phyloP scores from a whole-genome alignment of 192 early-diverging fungal species.

The Coemansia brasiliensis region DNA sequence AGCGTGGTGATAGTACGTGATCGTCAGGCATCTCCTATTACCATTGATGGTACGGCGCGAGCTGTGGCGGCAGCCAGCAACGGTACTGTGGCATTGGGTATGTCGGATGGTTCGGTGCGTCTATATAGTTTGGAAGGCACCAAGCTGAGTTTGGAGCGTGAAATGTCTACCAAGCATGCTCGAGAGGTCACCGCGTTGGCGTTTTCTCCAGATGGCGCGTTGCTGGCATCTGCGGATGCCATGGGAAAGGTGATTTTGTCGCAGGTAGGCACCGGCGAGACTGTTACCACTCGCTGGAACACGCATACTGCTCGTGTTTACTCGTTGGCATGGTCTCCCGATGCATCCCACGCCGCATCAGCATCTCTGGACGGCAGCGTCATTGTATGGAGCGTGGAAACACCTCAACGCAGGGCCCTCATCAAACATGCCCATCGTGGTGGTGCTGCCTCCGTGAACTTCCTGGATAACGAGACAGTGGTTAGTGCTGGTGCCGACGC shows the following conservation, averaged over 20 bases:
- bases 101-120: conserved; percentile 65
- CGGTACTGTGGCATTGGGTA: conserved; percentile 38
- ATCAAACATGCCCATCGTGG: conserved; percentile 85
- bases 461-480: conserved; percentile 66
- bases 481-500: conserved; percentile 82
- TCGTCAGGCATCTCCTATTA: conserved; percentile 2
- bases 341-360: conserved; percentile 72
- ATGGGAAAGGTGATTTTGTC: conserved; percentile 79
- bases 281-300: conserved; percentile 73
- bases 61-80: conserved; percentile 12
- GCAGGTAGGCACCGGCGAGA: conserved; percentile 56
- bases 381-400: conserved; percentile 84
- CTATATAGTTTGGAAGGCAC: conserved; percentile 59
- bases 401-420: conserved; percentile 71
- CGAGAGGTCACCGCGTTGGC: conserved; percentile 78
- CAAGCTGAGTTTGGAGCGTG: conserved; percentile 24
- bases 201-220: conserved; percentile 69
- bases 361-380: conserved; percentile 87
- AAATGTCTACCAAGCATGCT: conserved; percentile 36
- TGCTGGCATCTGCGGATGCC: conserved; percentile 81
- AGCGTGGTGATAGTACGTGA: conserved; percentile 16
- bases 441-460: conserved; percentile 71
- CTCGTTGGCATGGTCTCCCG: conserved; percentile 75
- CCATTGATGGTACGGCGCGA: conserved; percentile 4
- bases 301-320: conserved; percentile 89